Base-by-base conservation (phyloP, 129 eudicot species). In the Flaveria trinervia region DNA sequence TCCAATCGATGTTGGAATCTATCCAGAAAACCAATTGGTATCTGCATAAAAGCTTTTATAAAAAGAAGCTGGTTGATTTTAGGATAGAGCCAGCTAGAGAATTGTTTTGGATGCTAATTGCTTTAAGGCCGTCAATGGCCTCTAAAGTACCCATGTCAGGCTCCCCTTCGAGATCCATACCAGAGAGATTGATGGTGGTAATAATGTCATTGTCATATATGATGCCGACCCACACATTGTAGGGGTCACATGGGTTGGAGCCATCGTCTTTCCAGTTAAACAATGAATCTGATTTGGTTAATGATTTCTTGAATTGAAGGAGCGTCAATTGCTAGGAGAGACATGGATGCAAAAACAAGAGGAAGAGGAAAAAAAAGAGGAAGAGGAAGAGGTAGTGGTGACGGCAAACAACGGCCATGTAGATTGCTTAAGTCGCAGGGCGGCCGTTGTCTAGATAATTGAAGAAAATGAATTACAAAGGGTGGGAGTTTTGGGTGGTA, bases 71-170 rank as follows among this genome's bases (percentile, higher is more conserved):
- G 77, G 16, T 85, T 84, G 81, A 93, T 85, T 33, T 81, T 77
- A 0, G 98, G 98, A 93, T 76, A 9, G 92, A 83, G 14, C 98
- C 97, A 0, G 87, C 33, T 44, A 93, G 81, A 4, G 76, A 74
- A 69, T 93, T 93, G 76, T 88, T 87, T 46, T 85, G 88, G 1
- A 93, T 39, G 62, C 83, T 82, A 18, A 93, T 70, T 23, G 77
- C 65, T 52, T 81, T 57, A 7, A 93, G 88, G 11, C 39, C 15
- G 0, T 79, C 71, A 3, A 88, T 69, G 10, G 73, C 43, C 5
- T 61, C 70, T 16, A 90, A 60, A 0, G 88, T 54, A n/a, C 54
- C 73, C 30, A 26, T 3, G 57, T 87, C 87, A 1, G 90, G 71
- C 2, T 80, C 67, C 2, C 88, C 96, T 0, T 89, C 81, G 14